Evolutionary conservation across 805 yeast species (phyloP).

Genomic region (Yamadazyma akitaensis): DNA sequence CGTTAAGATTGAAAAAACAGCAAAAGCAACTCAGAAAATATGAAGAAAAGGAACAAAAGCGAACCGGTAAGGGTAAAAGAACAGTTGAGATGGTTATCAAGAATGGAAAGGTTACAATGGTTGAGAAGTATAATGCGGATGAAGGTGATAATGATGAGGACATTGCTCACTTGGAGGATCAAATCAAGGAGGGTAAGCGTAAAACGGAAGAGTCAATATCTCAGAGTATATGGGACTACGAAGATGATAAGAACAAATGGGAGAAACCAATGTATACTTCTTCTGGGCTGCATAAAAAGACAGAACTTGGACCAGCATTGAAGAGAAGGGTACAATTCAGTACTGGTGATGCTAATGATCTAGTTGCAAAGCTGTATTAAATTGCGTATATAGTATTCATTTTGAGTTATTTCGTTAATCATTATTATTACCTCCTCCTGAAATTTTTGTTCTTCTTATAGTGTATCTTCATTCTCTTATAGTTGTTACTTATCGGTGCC

Average conservation of each 20-base stretch:
- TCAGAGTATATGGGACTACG: slow-evolving; percentile 57
- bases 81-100: slow-evolving; percentile 74
- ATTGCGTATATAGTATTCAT: not conserved
- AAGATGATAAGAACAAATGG: slow-evolving; percentile 53
- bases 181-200: slow-evolving; percentile 21
- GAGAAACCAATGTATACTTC: slow-evolving; percentile 45
- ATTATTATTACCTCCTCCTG: slow-evolving; percentile 21
- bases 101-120: slow-evolving; percentile 74
- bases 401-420: not conserved
- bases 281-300: not conserved
- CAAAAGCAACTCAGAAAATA: slow-evolving; percentile 68
- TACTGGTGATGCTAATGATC: slow-evolving; percentile 19
- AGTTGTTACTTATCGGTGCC: slow-evolving; percentile 45
- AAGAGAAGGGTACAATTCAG: slow-evolving; percentile 27
- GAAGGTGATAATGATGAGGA: slow-evolving; percentile 21
- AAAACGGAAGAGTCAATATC: slow-evolving; percentile 29
- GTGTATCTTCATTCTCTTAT: slow-evolving; percentile 51
- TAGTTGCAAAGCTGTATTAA: slow-evolving; percentile 18
- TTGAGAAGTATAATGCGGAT: slow-evolving; percentile 37
- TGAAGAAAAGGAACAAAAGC: slow-evolving; percentile 53
- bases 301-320: not conserved
- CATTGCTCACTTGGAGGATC: slow-evolving; percentile 37
- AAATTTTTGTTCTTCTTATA: slow-evolving; percentile 26
- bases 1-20: slow-evolving; percentile 80
- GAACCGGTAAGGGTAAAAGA: slow-evolving; percentile 70